A percentile compares a stretch with the other conserved stretches of the same genome.
phyloP scores from a whole-genome alignment of 805 yeast genomes.

The Lipomyces yamadae region DNA sequence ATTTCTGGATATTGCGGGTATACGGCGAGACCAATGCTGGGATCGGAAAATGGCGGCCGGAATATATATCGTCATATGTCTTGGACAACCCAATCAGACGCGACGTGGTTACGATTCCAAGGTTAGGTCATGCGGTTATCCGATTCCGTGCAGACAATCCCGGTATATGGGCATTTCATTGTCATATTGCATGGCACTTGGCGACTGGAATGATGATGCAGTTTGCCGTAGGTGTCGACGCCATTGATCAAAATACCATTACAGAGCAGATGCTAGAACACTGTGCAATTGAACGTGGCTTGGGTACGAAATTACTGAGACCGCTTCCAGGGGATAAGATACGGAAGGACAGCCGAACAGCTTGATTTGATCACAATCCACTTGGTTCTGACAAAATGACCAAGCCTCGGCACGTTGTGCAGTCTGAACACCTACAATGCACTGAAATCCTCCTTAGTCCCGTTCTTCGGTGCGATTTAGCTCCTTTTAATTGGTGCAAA shows the following conservation, averaged over 20 bases:
- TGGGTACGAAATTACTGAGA: constrained; percentile 54
- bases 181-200: constrained; percentile 98
- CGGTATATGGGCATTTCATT: constrained; percentile 98
- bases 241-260: constrained; percentile 43
- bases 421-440: too few relatives aligned
- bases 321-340: constrained; percentile 62
- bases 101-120: constrained; percentile 72
- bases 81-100: constrained; percentile 81
- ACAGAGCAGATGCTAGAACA: constrained; percentile 19
- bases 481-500: too few relatives aligned
- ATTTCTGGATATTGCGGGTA: constrained; percentile 61
- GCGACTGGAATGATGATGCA: constrained; percentile 89
- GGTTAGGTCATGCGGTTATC: constrained; percentile 81
- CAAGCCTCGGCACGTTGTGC: too few relatives aligned
- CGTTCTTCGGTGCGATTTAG: too few relatives aligned
- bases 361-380: too few relatives aligned
- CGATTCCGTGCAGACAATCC: constrained; percentile 93
- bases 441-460: too few relatives aligned
- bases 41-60: constrained; percentile 25
- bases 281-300: constrained; percentile 35
- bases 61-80: constrained; percentile 40
- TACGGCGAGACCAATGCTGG: constrained; percentile 43
- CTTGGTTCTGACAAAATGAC: too few relatives aligned
- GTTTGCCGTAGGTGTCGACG: constrained; percentile 50
- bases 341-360: constrained; percentile 43